Base-by-base conservation (phyloP, 2,329 filamentous ascomycete genomes). In the Diplodia sapinea region DNA sequence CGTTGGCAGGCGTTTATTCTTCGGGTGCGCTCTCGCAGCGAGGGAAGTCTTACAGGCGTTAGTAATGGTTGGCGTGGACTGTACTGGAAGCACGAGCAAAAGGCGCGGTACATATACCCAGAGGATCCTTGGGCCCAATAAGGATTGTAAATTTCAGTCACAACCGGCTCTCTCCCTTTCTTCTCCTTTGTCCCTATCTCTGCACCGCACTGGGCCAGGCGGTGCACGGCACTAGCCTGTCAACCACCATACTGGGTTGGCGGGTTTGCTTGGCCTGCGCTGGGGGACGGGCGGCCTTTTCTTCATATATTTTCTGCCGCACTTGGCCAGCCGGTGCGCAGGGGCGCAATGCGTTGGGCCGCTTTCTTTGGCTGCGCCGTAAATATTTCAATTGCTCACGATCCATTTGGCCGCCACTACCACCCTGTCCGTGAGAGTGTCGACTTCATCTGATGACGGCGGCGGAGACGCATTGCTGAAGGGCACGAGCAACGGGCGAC, bases 1-100 rank as follows among this genome's bases (percentile, higher is more conserved):
- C 59, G 59, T 63, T 63, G 59, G 59, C 59, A 15, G 59, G 59
- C 59, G 59, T 63, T 23, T 63, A 63, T 63, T 63, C 59, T 63
- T 63, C 47, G 29, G 59, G 9, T 63, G 59, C 47, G 43, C 17
- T 38, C 31, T 38, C 20, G 59, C 40, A n/a, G 59, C 59, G 43
- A 51, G 40, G 23, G 33, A 33, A 63, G 31, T 47, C n/a, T 38
- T 51, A 52, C 59, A 38, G 59, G 59, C 59, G 59, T 63, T 61
- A 51, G 36, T 38, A 38, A 49, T 63, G 38, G 50, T 62, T 33
- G 15, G 57, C 43, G 57, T 50, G 23, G 26, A 36, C 43, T 63
- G 31, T 51, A 36, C 59, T 63, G 47, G 31, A 63, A 38, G 20
- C 59, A 2, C 50, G 29, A 29, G 49, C 31, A 49, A 63, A 63